phyloP scores from a whole-genome alignment of 2,329 filamentous ascomycete genomes.

The Colletotrichum spinosum region DNA sequence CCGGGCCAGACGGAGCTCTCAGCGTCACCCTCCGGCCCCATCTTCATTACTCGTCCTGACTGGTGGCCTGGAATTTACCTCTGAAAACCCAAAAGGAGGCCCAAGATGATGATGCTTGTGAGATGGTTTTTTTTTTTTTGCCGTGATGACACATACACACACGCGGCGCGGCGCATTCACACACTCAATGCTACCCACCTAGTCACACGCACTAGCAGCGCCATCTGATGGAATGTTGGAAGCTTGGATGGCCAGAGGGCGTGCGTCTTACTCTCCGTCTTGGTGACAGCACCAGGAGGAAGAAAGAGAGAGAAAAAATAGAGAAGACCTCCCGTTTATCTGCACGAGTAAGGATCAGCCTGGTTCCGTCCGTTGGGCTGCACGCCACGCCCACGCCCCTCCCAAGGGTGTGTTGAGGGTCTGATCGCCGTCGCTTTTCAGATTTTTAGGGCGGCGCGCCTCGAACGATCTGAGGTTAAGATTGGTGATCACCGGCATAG shows the following conservation, averaged over 20 bases:
- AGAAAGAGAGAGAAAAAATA: too few species aligned
- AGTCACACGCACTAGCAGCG: too few species aligned
- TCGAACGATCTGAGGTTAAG: conserved; percentile 34
- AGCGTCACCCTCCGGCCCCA: conserved; percentile 33
- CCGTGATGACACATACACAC: too few species aligned
- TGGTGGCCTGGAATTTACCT: conserved; percentile 24
- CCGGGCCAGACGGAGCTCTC: conserved; percentile 37
- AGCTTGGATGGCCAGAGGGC: too few species aligned
- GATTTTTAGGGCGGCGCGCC: conserved; percentile 30
- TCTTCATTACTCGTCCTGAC: conserved; percentile 33
- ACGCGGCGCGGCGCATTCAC: too few species aligned
- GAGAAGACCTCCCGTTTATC: too few species aligned
- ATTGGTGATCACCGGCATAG: conserved; percentile 37
- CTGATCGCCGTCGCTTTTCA: conserved; percentile 29
- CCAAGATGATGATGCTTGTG: too few species aligned
- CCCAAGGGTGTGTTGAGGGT: conserved; percentile 1
- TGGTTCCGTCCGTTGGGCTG: conserved; percentile 34
- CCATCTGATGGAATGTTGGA: too few species aligned
- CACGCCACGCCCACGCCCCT: neutral
- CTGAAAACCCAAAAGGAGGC: neutral
- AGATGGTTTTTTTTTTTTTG: too few species aligned
- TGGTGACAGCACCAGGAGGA: too few species aligned
- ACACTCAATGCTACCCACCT: too few species aligned
- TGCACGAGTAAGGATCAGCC: conserved; percentile 33
- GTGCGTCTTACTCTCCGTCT: too few species aligned